A percentile compares a stretch with the other conserved stretches of the same genome.
Conservation (phyloP, 805 yeast genomes). For the Kazachstania psychrophila region DNA sequence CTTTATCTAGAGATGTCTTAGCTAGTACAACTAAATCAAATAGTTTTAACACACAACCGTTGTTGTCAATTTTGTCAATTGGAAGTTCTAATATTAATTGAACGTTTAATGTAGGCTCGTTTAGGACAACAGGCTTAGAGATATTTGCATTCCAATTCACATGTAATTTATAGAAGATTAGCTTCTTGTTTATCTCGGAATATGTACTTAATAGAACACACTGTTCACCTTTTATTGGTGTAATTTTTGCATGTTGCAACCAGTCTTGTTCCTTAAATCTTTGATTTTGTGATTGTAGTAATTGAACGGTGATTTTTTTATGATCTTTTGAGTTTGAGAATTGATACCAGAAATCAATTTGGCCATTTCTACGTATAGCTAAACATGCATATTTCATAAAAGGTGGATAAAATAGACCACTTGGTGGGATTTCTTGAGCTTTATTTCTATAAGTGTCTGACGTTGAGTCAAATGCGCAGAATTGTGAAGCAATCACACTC, state of each 20-base stretch:
- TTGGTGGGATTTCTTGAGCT: conserved; percentile 28
- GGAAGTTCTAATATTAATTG: conserved; percentile 19
- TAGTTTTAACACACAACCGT: conserved; percentile 18
- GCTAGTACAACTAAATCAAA: conserved; percentile 21
- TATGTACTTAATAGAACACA: conserved; percentile 24
- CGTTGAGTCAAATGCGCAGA: conserved; percentile 25
- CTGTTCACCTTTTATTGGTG: conserved; percentile 28
- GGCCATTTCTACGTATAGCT: conserved; percentile 29
- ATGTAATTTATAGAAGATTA: conserved; percentile 24
- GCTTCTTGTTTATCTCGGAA: conserved; percentile 18
- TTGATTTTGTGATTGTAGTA: conserved; percentile 16
- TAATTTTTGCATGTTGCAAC: conserved; percentile 26
- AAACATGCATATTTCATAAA: conserved; percentile 31
- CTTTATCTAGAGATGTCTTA: conserved; percentile 22
- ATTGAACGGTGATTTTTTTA: conserved; percentile 27
- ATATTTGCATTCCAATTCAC: conserved; percentile 28
- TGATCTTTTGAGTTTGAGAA: conserved; percentile 32
- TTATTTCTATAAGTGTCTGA: conserved; percentile 24
- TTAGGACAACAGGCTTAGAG: conserved; percentile 17
- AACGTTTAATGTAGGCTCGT: conserved; percentile 26
- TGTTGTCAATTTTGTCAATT: conserved; percentile 17
- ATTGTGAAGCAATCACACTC: conserved; percentile 25
- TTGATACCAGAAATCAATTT: conserved; percentile 32
- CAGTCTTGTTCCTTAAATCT: conserved; percentile 25
- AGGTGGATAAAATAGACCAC: conserved; percentile 31